phyloP scores from a whole-genome alignment of 257 asterid genomes.

The Petunia axillaris region DNA sequence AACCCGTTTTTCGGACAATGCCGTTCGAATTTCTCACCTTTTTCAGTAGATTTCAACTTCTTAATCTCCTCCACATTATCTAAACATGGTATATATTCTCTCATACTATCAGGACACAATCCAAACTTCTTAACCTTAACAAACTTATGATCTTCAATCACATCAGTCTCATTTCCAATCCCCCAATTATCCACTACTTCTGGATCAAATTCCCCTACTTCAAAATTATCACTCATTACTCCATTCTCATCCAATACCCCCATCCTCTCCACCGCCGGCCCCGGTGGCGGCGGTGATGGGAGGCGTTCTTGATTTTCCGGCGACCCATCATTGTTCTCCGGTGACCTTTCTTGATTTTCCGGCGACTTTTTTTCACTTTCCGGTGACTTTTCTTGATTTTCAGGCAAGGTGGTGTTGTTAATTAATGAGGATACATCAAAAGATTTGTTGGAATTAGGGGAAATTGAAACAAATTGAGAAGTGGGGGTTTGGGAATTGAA shows the following conservation, averaged over 20 bases:
- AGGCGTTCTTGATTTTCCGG: not conserved
- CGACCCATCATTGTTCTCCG: slow-evolving; percentile 24
- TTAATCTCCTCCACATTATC: slow-evolving; percentile 77
- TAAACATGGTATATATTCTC: slow-evolving; percentile 92
- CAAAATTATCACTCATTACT: slow-evolving; percentile 73
- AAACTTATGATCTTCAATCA: slow-evolving; percentile 38
- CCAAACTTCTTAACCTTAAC: slow-evolving; percentile 60
- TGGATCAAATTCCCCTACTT: slow-evolving; percentile 76
- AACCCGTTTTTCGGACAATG: slow-evolving; percentile 83
- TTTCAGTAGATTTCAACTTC: slow-evolving; percentile 62
- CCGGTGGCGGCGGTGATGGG: slow-evolving; percentile 45
- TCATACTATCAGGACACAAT: slow-evolving; percentile 65
- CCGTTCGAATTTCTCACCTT: slow-evolving; percentile 84
- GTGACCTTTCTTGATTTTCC: slow-evolving; percentile 17
- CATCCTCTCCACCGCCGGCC: slow-evolving; percentile 69
- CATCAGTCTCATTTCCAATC: slow-evolving; percentile 54
- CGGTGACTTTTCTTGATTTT: slow-evolving; percentile 14
- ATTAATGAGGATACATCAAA: slow-evolving; percentile 48
- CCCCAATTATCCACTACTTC: slow-evolving; percentile 63
- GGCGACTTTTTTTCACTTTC: slow-evolving; percentile 25
- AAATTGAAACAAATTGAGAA: slow-evolving; percentile 42
- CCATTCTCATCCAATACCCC: slow-evolving; percentile 92
- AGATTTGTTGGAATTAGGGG: slow-evolving; percentile 62
- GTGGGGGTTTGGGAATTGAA: slow-evolving; percentile 48
- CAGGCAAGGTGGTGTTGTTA: slow-evolving; percentile 39